Evolutionary conservation across 139 green algal genomes (phyloP), one percentile per base, ranked within the genome.

Genomic region (Picocystis salinarum): DNA sequence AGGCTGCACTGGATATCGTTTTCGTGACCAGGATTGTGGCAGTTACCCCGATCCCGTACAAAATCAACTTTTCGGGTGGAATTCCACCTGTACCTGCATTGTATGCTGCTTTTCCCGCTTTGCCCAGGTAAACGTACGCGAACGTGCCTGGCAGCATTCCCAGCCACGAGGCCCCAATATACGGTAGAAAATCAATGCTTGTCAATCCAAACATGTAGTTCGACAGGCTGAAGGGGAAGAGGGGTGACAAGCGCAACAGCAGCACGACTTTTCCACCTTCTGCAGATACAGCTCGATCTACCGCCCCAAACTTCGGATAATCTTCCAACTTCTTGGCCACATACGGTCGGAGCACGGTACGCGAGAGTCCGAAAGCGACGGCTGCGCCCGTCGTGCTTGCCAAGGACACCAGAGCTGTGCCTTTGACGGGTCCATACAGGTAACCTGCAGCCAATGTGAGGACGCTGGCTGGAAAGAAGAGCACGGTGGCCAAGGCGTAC

Each of bases 111-210:
- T 46, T 53, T 2, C 75, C 67, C 3, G 63, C 56, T 0, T 48
- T 62, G 0, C 78, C 78, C 1, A 82, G 36, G 28, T 63, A 69
- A 24, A 87, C 77, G 46, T 83, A 89, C 1, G 77, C 78, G 40
- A 82, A 69, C 0, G 76, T 83, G 34, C 59, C 75, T 5, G 79
- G 79, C 44, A 91, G 53, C 69, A 85, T 85, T 15, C 79, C 77
- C 3, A 45, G 30, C 77, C 79, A 88, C 0, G 75, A 82, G 10
- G 74, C 75, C 4, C 17, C 30, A 6, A 77, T 53, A 54, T 82
- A 91, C 4, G 66, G 20, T 9, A 25, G 12, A 17, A 83, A 52
- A 0, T 42, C 6, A 2, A 86, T 50, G 3, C 45, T 52, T 15
- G 76, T 80, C 24, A 81, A 40, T 59, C 59, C 70, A 3, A 79